Conservation (phyloP, 2,329 filamentous ascomycete species). For the Trichoderma sp. region DNA sequence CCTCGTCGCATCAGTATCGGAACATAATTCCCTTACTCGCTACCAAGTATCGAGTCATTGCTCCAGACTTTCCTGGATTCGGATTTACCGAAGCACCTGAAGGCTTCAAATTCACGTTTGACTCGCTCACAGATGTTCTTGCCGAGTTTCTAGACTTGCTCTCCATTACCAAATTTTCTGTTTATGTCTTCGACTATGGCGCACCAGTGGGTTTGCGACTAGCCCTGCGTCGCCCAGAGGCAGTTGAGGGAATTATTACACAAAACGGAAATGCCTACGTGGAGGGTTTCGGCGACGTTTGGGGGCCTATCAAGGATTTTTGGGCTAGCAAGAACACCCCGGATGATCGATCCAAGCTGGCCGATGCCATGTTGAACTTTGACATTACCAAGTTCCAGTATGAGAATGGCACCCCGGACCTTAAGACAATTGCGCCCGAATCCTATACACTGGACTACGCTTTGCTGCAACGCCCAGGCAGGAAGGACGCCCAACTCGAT, state of each 20-base stretch:
- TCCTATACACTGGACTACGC: slow-evolving; percentile 1
- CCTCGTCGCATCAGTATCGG: slow-evolving; percentile 7
- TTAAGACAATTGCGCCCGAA: background rate
- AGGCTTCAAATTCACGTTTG: slow-evolving; percentile 8
- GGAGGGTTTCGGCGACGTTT: slow-evolving; percentile 8
- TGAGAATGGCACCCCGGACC: background rate
- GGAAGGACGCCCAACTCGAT: slow-evolving; percentile 6
- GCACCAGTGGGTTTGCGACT: slow-evolving; percentile 3
- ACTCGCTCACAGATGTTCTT: background rate
- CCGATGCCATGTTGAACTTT: slow-evolving; percentile 7
- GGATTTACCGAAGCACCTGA: slow-evolving; percentile 8
- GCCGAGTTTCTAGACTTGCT: slow-evolving; percentile 4
- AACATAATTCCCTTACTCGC: slow-evolving; percentile 7
- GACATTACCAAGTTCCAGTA: slow-evolving; percentile 14
- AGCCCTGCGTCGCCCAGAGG: background rate
- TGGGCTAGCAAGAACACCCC: slow-evolving; percentile 8
- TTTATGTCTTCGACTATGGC: slow-evolving; percentile 12
- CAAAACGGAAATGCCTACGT: slow-evolving; percentile 14
- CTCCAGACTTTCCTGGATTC: slow-evolving; percentile 5
- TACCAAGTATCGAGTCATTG: slow-evolving; percentile 8
- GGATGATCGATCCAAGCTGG: slow-evolving; percentile 2
- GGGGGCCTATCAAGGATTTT: slow-evolving; percentile 8
- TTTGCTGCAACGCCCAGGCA: slow-evolving; percentile 8
- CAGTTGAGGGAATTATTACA: background rate
- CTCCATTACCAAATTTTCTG: background rate